These are phyloP conservation scores for Paramecium caudatum DNA, from an alignment of 73 alveolate genomes.

Conservation along the genomic window DNA sequence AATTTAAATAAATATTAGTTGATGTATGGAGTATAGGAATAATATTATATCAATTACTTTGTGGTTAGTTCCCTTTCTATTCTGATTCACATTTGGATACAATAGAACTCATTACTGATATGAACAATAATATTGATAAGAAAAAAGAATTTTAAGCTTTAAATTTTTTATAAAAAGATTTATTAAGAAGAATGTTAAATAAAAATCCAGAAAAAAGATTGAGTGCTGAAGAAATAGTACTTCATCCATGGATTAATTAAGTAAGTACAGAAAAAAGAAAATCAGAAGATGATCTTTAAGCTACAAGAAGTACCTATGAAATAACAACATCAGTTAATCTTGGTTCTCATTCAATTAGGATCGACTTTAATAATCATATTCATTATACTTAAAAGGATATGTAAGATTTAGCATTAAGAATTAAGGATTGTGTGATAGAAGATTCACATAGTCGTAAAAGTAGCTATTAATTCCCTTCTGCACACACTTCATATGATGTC, in stretches of 20 bases:
- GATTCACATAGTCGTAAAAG: slow-evolving; percentile 15
- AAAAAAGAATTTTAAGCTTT: not conserved
- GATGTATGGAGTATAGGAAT: slow-evolving; percentile 69
- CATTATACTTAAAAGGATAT: slow-evolving; percentile 16
- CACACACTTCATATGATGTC: slow-evolving; percentile 37
- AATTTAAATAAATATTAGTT: not conserved
- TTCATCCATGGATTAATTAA: slow-evolving; percentile 52
- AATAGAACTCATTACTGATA: slow-evolving; percentile 58
- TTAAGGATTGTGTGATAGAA: not conserved
- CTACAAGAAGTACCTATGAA: too few relatives aligned
- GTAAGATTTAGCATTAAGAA: not conserved
- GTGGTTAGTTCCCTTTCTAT: slow-evolving; percentile 59
- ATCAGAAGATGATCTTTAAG: slow-evolving; percentile 3
- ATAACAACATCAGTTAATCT: slow-evolving; percentile 27
- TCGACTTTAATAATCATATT: slow-evolving; percentile 15
- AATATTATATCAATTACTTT: slow-evolving; percentile 19
- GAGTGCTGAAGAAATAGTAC: slow-evolving; percentile 22
- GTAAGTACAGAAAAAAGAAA: not conserved
- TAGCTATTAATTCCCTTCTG: slow-evolving; percentile 35
- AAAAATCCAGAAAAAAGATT: slow-evolving; percentile 53
- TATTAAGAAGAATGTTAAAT: slow-evolving; percentile 23
- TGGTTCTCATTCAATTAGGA: not conserved
- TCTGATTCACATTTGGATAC: slow-evolving; percentile 23
- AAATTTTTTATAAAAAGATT: not conserved
- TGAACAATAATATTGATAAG: not conserved